These are phyloP conservation scores for Cystobasidium ongulense DNA, from an alignment of 768 basidiomycete species.

Conservation along the genomic window DNA sequence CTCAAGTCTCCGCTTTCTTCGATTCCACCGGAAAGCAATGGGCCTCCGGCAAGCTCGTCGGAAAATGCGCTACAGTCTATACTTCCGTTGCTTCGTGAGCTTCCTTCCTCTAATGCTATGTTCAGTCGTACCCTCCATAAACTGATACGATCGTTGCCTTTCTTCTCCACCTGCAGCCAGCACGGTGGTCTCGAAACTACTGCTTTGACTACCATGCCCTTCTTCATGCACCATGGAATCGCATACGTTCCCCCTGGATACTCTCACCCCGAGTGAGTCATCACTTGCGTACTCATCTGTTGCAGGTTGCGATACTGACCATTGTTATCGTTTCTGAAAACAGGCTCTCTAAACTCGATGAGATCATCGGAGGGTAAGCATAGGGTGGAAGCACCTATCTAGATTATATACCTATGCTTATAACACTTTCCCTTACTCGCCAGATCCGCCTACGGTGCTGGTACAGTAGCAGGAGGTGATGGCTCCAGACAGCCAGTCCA, in stretches of 20 bases:
- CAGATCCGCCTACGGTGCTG: slow-evolving; percentile 17
- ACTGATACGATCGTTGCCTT: not conserved
- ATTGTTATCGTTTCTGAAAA: not conserved
- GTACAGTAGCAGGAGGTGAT: slow-evolving; percentile 43
- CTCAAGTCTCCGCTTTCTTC: slow-evolving; percentile 61
- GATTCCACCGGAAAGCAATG: slow-evolving; percentile 64
- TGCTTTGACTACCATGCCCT: slow-evolving; percentile 52
- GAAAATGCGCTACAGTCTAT: slow-evolving; percentile 68
- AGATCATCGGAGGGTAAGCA: slow-evolving; percentile 49
- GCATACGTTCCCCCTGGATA: slow-evolving; percentile 62
- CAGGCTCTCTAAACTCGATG: slow-evolving; percentile 31
- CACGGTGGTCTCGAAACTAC: slow-evolving; percentile 63
- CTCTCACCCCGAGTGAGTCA: slow-evolving; percentile 46
- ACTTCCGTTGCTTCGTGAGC: slow-evolving; percentile 56
- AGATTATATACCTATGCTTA: not conserved
- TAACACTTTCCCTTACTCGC: not conserved
- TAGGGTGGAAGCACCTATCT: too few species aligned
- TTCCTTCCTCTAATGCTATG: not conserved
- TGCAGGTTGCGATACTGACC: too few species aligned
- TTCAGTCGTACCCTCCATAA: too few species aligned
- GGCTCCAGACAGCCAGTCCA: slow-evolving; percentile 35
- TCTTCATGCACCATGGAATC: slow-evolving; percentile 62
- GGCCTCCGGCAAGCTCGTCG: slow-evolving; percentile 54
- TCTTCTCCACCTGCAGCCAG: slow-evolving; percentile 25
- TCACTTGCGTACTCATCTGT: too few species aligned